Base-by-base conservation (phyloP, 73 alveolate genomes). In the Paramecium tetraurelia region DNA sequence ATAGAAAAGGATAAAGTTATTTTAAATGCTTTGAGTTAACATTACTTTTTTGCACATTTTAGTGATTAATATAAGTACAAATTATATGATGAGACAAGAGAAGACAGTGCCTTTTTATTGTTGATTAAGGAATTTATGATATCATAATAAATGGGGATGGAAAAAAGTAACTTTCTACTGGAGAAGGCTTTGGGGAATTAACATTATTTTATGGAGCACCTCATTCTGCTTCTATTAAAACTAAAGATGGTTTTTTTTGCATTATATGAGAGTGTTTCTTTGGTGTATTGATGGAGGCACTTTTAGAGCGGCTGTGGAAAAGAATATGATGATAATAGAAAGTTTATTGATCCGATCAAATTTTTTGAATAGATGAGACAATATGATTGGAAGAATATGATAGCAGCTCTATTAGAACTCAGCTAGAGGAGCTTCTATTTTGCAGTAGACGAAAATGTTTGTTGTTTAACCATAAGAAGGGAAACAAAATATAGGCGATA, bases 151-250 rank as follows among this genome's bases (percentile, higher is more conserved):
- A 88, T 89, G 94, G 84, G 9, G 94, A 89, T 7, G 92, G 43
- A 20, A 89, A 89, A 43, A 68, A 33, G 31, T 41, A 43, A 20
- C 38, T 89, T 2, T 22, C 85, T 12, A 50, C 41, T 48, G 97
- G 96, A 22, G 94, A 94, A 6, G 83, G 96, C 27, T 95, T 95
- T 92, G 98, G 98, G 14, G 98, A 95, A 93, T 80, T 88, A 22
- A 96, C 98, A 58, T 53, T 95, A 38, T 85, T 95, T 18, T 94
- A 95, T 68, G 97, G 95, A 16, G 96, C 97, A 21, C 92, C 93
- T 68, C 86, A 95, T 33, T 59, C 95, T 41, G 87, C 92, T 22
- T 92, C 95, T 0, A 92, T 92, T 44, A 76, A 41, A 77, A 77
- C 96, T 14, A 72, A 57, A n/a, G 92, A 77, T 50, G 96, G 84